Conservation (phyloP, 2,329 filamentous ascomycete species). For the Neonectria hederae region DNA sequence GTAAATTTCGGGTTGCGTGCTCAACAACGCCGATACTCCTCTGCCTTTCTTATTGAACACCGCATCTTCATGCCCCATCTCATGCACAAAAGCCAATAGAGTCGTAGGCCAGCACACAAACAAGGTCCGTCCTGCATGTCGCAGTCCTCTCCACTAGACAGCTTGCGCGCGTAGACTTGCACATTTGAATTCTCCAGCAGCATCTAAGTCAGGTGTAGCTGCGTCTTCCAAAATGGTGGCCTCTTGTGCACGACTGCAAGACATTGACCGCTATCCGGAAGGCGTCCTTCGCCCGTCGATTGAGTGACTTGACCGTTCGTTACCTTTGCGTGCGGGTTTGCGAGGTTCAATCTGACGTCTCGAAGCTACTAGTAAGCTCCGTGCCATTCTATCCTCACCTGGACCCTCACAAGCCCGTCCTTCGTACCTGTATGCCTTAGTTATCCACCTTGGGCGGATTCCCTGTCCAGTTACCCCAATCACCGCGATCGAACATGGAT, state of each 20-base stretch:
- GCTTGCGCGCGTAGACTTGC: too few relatives aligned
- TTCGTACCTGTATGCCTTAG: constrained; percentile 7
- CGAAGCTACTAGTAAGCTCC: background rate
- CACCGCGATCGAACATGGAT: constrained; percentile 16
- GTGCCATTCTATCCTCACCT: constrained; percentile 1
- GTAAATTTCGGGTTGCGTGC: background rate
- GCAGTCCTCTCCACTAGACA: too few relatives aligned
- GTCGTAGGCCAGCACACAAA: too few relatives aligned
- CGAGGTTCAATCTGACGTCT: background rate
- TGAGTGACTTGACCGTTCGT: background rate
- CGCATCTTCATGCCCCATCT: background rate
- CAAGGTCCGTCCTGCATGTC: background rate
- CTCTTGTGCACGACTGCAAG: too few relatives aligned
- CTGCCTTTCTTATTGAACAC: background rate
- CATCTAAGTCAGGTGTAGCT: too few relatives aligned
- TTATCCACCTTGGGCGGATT: constrained; percentile 19
- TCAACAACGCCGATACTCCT: background rate
- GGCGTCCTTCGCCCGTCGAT: too few relatives aligned
- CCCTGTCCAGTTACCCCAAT: constrained; percentile 17
- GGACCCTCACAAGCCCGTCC: constrained; percentile 1
- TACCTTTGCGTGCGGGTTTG: background rate
- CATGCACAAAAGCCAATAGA: background rate
- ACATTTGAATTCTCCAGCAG: too few relatives aligned
- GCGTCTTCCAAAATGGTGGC: too few relatives aligned
- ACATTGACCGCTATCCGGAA: too few relatives aligned